These are phyloP conservation scores for Grosmannia huntii DNA, from an alignment of 2,329 filamentous ascomycete genomes.

Conservation along the genomic window DNA sequence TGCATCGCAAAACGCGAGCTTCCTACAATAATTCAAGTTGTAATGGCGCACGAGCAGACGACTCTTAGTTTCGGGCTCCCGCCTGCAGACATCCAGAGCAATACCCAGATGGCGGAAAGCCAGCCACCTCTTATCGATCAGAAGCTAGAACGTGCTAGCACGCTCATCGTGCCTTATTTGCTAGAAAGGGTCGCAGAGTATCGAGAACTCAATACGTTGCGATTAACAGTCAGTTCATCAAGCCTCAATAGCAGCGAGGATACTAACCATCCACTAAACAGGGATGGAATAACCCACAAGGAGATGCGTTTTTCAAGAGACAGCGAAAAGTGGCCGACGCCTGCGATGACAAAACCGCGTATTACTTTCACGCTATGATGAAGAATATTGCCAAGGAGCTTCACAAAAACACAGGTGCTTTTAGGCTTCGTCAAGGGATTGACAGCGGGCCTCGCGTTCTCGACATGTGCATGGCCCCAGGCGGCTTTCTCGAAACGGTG, in stretches of 20 bases:
- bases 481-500: conserved; percentile 31
- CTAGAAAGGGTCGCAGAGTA: neutral
- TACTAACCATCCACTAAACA: conserved; percentile 11
- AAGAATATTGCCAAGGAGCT: conserved; percentile 28
- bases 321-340: conserved; percentile 18
- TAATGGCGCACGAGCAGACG: too few species aligned
- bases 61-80: too few species aligned
- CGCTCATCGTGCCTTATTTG: neutral
- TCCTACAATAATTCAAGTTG: too few species aligned
- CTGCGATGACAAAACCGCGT: conserved; percentile 17
- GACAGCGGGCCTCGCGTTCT: conserved; percentile 23
- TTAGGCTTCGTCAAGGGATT: conserved; percentile 14
- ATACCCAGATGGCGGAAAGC: neutral
- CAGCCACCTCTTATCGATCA: neutral
- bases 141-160: neutral
- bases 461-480: conserved; percentile 44
- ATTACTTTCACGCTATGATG: conserved; percentile 30
- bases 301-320: conserved; percentile 27
- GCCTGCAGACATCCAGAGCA: neutral
- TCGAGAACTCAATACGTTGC: neutral
- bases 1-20: too few species aligned
- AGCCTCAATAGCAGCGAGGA: neutral
- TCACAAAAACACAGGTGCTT: conserved; percentile 19
- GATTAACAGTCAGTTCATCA: neutral
- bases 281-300: conserved; percentile 31